Evolutionary conservation across 495 filamentous ascomycete species (phyloP).

Genomic region (Daldinia decipiens): DNA sequence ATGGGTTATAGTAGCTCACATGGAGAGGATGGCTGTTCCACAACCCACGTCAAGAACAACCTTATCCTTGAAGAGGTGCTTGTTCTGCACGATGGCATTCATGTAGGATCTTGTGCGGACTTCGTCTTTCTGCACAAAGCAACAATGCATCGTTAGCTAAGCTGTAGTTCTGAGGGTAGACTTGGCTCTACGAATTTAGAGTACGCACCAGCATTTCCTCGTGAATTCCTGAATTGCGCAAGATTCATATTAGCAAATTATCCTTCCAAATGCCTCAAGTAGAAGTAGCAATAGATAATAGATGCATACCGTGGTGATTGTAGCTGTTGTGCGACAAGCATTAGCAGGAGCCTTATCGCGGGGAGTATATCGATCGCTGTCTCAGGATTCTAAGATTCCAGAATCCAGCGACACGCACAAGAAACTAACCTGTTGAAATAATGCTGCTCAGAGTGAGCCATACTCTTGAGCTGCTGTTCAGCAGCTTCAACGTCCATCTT

Average conservation of each 20-base stretch:
- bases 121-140: constrained; percentile 84
- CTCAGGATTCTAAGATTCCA: not conserved
- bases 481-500: constrained; percentile 60
- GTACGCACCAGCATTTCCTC: constrained; percentile 95
- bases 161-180: constrained; percentile 22
- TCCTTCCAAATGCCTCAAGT: not conserved
- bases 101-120: constrained; percentile 95
- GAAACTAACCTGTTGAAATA: constrained; percentile 91
- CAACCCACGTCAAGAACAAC: constrained; percentile 93
- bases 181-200: constrained; percentile 6
- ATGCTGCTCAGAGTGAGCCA: constrained; percentile 90
- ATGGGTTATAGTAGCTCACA: constrained; percentile 58
- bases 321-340: constrained; percentile 68
- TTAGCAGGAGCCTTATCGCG: constrained; percentile 41
- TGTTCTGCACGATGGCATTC: constrained; percentile 94
- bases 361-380: constrained; percentile 14
- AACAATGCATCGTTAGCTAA: constrained; percentile 33
- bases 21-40: constrained; percentile 90
- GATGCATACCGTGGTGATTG: constrained; percentile 87
- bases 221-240: constrained; percentile 76
- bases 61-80: constrained; percentile 89
- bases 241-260: constrained; percentile 48
- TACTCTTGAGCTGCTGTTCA: constrained; percentile 65
- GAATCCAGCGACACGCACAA: constrained; percentile 9
- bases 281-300: too few relatives aligned